Percentiles rank a stretch among this genome's conserved stretches.
These are phyloP conservation scores for Xylariaceae sp. DNA, from an alignment of 2,329 filamentous ascomycete species.

Conservation along the genomic window DNA sequence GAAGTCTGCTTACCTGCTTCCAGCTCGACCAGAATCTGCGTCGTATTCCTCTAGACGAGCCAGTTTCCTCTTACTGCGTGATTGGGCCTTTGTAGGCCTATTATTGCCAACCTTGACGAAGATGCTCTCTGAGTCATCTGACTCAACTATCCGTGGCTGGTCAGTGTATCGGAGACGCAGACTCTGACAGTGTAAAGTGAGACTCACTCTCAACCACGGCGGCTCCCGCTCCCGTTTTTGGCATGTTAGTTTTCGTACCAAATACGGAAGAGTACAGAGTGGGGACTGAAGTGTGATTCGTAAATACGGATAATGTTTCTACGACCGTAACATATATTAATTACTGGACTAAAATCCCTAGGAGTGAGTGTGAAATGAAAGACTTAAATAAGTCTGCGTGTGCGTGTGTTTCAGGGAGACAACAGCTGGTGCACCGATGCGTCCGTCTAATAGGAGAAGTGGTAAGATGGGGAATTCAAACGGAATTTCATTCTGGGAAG, in stretches of 20 bases:
- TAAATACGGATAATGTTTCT: background rate
- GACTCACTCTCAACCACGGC: constrained; percentile 6
- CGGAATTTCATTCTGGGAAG: too few species aligned
- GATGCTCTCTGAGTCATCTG: constrained; percentile 24
- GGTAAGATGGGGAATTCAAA: too few species aligned
- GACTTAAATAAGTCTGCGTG: too few species aligned
- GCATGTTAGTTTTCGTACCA: constrained; percentile 7
- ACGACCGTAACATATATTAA: too few species aligned
- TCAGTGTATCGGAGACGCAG: background rate
- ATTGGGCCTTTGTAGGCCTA: constrained; percentile 10
- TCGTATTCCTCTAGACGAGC: constrained; percentile 39
- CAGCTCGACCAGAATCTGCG: constrained; percentile 36
- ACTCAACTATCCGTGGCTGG: background rate
- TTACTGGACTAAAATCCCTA: too few species aligned
- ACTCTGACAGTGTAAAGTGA: background rate
- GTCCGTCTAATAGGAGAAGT: too few species aligned
- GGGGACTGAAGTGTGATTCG: too few species aligned
- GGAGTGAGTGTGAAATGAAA: too few species aligned
- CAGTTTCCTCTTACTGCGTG: constrained; percentile 27
- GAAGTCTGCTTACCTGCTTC: constrained; percentile 30
- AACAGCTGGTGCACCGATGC: too few species aligned
- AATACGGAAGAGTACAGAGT: background rate
- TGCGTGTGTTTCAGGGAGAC: too few species aligned
- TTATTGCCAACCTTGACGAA: constrained; percentile 6
- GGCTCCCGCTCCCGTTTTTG: background rate